Conservation (phyloP, 2,329 filamentous ascomycete species). For the Davidsoniella eucalypti region DNA sequence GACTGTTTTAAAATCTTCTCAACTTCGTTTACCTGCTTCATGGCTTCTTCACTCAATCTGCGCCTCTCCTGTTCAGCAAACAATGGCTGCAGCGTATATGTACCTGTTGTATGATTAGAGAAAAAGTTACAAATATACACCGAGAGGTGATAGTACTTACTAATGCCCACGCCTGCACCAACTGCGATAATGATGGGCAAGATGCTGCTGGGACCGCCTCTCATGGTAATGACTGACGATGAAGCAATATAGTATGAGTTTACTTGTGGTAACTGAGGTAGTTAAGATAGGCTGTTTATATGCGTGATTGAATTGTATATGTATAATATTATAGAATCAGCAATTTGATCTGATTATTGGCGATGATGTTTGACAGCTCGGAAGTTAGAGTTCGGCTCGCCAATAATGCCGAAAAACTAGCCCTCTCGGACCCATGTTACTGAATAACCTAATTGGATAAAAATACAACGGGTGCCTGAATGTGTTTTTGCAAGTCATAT, state of each 20-base stretch:
- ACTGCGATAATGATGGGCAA: conserved; percentile 10
- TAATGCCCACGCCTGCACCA: conserved; percentile 11
- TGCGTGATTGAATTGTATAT: background rate
- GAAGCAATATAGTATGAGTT: background rate
- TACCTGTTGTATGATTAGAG: background rate
- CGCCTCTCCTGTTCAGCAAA: conserved; percentile 9
- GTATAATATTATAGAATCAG: background rate
- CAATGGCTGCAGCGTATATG: conserved; percentile 11
- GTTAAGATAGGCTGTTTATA: background rate
- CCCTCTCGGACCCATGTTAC: too few species aligned
- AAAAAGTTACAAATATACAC: background rate
- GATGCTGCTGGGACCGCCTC: conserved; percentile 6
- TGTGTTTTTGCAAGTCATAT: too few species aligned
- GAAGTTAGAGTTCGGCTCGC: background rate
- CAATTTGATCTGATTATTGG: background rate
- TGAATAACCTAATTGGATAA: too few species aligned
- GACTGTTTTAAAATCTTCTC: background rate
- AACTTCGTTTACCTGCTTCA: conserved; percentile 10
- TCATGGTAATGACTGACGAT: conserved; percentile 3
- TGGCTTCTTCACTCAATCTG: conserved; percentile 1
- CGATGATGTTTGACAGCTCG: background rate
- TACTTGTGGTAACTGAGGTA: background rate
- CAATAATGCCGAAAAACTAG: background rate
- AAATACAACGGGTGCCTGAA: too few species aligned
- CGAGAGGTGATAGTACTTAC: background rate